Evolutionary conservation across 2,329 filamentous ascomycete species (phyloP).

Genomic region (Colletotrichum spinosum): DNA sequence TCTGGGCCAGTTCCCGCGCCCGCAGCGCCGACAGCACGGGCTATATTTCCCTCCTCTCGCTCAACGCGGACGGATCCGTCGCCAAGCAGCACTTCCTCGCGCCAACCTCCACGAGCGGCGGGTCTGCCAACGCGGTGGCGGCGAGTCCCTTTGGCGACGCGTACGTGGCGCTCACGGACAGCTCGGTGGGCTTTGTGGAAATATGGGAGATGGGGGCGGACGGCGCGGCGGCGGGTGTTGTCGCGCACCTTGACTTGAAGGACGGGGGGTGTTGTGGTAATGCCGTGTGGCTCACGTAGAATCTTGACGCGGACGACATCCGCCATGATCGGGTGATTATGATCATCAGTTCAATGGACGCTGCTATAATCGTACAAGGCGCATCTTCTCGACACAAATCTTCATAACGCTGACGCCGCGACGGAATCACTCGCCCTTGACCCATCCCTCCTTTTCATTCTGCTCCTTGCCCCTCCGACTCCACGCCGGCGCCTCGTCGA

Average conservation of each 20-base stretch:
- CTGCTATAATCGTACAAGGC: too few relatives aligned
- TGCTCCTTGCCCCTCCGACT: slow-evolving; percentile 65
- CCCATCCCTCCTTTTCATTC: slow-evolving; percentile 68
- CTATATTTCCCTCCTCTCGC: slow-evolving; percentile 45
- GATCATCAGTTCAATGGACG: too few relatives aligned
- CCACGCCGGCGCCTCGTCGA: slow-evolving; percentile 72
- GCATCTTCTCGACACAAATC: too few relatives aligned
- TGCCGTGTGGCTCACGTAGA: slow-evolving; percentile 8
- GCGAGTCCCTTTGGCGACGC: slow-evolving; percentile 46
- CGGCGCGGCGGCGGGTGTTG: slow-evolving; percentile 10
- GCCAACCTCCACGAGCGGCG: slow-evolving; percentile 46
- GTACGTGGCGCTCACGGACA: slow-evolving; percentile 48
- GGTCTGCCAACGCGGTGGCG: slow-evolving; percentile 48
- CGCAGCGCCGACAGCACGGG: slow-evolving; percentile 36
- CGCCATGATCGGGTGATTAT: too few relatives aligned
- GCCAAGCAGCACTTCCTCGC: slow-evolving; percentile 44
- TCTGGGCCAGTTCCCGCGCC: slow-evolving; percentile 2
- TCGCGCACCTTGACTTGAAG: slow-evolving; percentile 7
- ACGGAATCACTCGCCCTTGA: slow-evolving; percentile 50
- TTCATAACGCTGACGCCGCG: too few relatives aligned
- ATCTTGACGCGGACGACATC: not conserved
- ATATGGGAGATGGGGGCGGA: slow-evolving; percentile 46
- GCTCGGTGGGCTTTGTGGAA: slow-evolving; percentile 47
- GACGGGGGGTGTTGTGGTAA: slow-evolving; percentile 15
- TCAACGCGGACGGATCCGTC: slow-evolving; percentile 43